phyloP scores from a whole-genome alignment of 768 basidiomycete genomes.

The Amanita inopinata region DNA sequence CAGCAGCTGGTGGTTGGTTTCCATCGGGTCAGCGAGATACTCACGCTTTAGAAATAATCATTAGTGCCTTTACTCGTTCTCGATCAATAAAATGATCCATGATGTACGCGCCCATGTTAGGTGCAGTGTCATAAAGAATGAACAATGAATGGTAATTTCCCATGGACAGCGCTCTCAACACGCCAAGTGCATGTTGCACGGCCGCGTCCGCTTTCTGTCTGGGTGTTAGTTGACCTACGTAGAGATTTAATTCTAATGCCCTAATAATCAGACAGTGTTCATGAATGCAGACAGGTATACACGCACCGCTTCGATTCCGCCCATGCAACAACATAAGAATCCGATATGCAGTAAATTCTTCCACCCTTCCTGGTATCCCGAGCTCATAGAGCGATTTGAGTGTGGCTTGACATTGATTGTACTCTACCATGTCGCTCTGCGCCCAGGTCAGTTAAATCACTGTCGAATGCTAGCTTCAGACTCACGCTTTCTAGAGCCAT shows the following conservation, averaged over 20 bases:
- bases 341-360: slow-evolving; percentile 96
- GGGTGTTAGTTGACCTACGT: slow-evolving; percentile 94
- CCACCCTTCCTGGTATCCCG: slow-evolving; percentile 84
- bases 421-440: slow-evolving; percentile 96
- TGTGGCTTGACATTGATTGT: slow-evolving; percentile 94
- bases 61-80: slow-evolving; percentile 78
- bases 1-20: too few relatives aligned
- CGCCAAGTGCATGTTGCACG: slow-evolving; percentile 82
- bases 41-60: slow-evolving; percentile 90
- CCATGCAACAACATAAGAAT: slow-evolving; percentile 95
- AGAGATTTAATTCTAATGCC: slow-evolving; percentile 79
- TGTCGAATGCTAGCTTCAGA: slow-evolving; percentile 18
- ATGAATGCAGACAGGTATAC: not conserved
- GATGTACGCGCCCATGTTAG: slow-evolving; percentile 97
- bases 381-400: slow-evolving; percentile 87
- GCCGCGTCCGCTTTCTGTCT: slow-evolving; percentile 75
- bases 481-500: slow-evolving; percentile 87
- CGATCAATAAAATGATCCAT: slow-evolving; percentile 98
- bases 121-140: slow-evolving; percentile 70
- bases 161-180: slow-evolving; percentile 82
- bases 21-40: slow-evolving; percentile 25
- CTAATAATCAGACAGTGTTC: slow-evolving; percentile 2
- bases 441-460: not conserved
- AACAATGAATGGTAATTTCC: slow-evolving; percentile 95
- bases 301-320: slow-evolving; percentile 83